A percentile compares a stretch with the other conserved stretches of the same genome.
Evolutionary conservation across 257 asterid genomes (phyloP).

Genomic region (Solanum rostratum): DNA sequence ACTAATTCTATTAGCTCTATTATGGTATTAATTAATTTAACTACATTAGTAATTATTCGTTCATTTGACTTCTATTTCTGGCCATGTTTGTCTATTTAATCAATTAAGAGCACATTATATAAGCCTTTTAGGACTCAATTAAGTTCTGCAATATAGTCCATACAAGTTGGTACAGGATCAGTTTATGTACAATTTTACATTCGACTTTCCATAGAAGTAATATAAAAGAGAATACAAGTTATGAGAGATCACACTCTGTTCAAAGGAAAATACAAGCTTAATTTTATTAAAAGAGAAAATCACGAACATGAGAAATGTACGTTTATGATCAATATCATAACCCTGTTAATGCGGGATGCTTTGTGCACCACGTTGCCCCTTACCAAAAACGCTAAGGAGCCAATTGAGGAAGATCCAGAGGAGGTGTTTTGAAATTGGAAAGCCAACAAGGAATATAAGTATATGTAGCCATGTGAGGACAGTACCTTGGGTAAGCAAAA

Average conservation of each 20-base stretch:
- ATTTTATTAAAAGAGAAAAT: neutral
- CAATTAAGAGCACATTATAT: neutral
- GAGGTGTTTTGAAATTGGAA: slow-evolving; percentile 14
- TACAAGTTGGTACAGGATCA: no score
- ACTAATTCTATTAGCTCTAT: neutral
- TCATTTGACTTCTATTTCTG: no score
- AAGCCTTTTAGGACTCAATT: neutral
- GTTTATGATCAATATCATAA: neutral
- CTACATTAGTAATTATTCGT: neutral
- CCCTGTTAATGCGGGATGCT: neutral
- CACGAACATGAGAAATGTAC: neutral
- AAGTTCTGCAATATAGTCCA: no score
- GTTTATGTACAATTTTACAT: no score
- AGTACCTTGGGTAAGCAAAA: slow-evolving; percentile 30
- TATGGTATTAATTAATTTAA: neutral
- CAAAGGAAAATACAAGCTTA: neutral
- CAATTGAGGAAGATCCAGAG: slow-evolving; percentile 1
- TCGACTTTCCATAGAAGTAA: neutral
- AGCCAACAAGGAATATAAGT: slow-evolving; percentile 32
- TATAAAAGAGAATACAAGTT: neutral
- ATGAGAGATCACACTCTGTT: neutral
- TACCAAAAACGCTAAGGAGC: slow-evolving; percentile 17
- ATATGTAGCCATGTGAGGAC: slow-evolving; percentile 25
- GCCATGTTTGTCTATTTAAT: neutral
- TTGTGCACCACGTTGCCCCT: neutral